Conservation (phyloP, 805 yeast genomes). For the Schizosaccharomyces japonicus region DNA sequence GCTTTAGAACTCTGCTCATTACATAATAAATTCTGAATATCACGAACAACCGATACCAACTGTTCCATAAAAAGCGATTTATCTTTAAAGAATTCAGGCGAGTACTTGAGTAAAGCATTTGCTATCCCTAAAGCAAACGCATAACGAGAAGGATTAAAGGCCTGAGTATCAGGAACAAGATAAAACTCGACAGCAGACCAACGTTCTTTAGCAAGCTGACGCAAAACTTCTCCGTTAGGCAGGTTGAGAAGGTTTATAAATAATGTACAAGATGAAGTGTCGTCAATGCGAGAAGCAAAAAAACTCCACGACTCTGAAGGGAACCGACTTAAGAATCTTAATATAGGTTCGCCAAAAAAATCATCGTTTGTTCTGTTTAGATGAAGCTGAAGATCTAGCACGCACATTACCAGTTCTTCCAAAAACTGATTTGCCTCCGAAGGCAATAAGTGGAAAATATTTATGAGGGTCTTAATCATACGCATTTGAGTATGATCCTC, state of each 20-base stretch:
- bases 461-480: constrained; percentile 69
- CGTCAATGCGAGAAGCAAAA: constrained; percentile 43
- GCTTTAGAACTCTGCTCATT: neutral
- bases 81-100: neutral
- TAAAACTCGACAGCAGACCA: constrained; percentile 25
- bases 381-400: constrained; percentile 56
- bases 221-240: constrained; percentile 16
- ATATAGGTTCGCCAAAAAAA: constrained; percentile 79
- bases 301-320: constrained; percentile 49
- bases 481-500: constrained; percentile 61
- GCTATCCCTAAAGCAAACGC: neutral
- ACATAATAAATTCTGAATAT: neutral
- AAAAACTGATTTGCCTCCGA: constrained; percentile 77
- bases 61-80: neutral
- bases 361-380: constrained; percentile 65
- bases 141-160: constrained; percentile 17
- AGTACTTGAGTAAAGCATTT: neutral
- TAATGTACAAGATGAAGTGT: constrained; percentile 39
- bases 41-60: neutral
- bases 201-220: constrained; percentile 7
- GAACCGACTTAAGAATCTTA: constrained; percentile 64
- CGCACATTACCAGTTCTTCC: constrained; percentile 59
- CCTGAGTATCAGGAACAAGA: constrained; percentile 29
- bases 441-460: constrained; percentile 77
- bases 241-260: constrained; percentile 25